Evolutionary conservation across 1,284 basidiomycete genomes (phyloP), one percentile per base, ranked within the genome.

Genomic region (Clitocybe nebularis): DNA sequence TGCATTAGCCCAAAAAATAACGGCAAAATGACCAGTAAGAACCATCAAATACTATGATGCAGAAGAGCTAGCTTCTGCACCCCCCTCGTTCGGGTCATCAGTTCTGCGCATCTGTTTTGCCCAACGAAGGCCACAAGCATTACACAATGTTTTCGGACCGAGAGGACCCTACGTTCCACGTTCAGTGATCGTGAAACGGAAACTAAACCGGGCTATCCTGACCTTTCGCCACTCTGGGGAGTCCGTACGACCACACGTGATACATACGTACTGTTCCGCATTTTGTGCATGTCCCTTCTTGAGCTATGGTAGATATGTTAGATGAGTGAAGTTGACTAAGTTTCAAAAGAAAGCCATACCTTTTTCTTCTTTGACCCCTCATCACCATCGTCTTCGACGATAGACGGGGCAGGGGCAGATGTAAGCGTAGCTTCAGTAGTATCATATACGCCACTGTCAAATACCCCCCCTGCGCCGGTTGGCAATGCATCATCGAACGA

Each of bases 151-250:
- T 65, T 93, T 93, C 2, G 87, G 84, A 24, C 89, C 90, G 44
- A 72, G 71, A 1, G 88, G 89, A 13, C 88, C 88, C 82, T 89
- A 58, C 2, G 45, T 49, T 47, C 48, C 44, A 23, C 39, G 56
- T 56, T 48, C 48, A 33, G 33, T n/a, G 41, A 43, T 38, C 47
- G 32, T 44, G 45, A 51, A 43, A 49, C 32, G 29, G 46, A 24
- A 50, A 29, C 34, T 24, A 28, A 11, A 56, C 64, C 42, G 44
- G 82, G 87, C 77, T 86, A 91, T 56, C 84, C 64, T 43, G 44
- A 83, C 87, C 77, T 86, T 92, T 56, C 84, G 77, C 89, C 83
- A 90, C 66, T 86, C 88, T 1, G 83, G 87, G 20, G 84, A 90
- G 58, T 88, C 85, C 0, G 84, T 89, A 41, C 83, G 74, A 16